These are phyloP conservation scores for Lactifluus pinguis DNA, from an alignment of 768 basidiomycete genomes.

Conservation along the genomic window DNA sequence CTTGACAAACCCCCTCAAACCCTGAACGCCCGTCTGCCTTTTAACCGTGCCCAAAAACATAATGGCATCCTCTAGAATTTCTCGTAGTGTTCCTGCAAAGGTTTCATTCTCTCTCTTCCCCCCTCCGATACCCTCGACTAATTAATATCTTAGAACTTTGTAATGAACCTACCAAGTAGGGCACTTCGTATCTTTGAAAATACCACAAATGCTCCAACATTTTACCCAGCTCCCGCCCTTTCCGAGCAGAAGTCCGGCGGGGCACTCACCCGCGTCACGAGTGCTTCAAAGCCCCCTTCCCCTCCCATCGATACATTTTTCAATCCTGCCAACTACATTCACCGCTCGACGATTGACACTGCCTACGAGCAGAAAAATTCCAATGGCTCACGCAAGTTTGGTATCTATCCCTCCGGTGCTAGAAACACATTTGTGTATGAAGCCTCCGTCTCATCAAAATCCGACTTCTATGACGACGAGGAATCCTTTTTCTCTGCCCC, in stretches of 20 bases:
- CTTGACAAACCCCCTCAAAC: conserved; percentile 5
- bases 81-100: conserved; percentile 18
- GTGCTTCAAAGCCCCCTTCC: conserved; percentile 1
- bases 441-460: conserved; percentile 18
- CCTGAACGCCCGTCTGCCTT: conserved; percentile 3
- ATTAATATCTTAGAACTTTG: conserved; percentile 15
- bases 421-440: conserved; percentile 18
- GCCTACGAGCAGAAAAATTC: conserved; percentile 16
- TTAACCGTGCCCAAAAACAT: neutral
- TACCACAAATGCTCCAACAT: conserved; percentile 4
- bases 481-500: conserved; percentile 17
- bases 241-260: conserved; percentile 6
- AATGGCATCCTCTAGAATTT: conserved; percentile 17
- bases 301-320: conserved; percentile 11
- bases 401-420: conserved; percentile 16
- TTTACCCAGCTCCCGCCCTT: neutral
- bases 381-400: conserved; percentile 10
- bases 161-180: conserved; percentile 12
- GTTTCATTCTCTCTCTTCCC: conserved; percentile 8
- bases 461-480: conserved; percentile 15
- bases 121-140: neutral
- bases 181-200: conserved; percentile 14
- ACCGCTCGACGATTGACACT: conserved; percentile 12
- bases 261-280: conserved; percentile 4
- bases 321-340: conserved; percentile 11